Percentiles rank a stretch among this genome's conserved stretches.
phyloP scores from a whole-genome alignment of 2,329 filamentous ascomycete species.

The Bipolaris victoriae region DNA sequence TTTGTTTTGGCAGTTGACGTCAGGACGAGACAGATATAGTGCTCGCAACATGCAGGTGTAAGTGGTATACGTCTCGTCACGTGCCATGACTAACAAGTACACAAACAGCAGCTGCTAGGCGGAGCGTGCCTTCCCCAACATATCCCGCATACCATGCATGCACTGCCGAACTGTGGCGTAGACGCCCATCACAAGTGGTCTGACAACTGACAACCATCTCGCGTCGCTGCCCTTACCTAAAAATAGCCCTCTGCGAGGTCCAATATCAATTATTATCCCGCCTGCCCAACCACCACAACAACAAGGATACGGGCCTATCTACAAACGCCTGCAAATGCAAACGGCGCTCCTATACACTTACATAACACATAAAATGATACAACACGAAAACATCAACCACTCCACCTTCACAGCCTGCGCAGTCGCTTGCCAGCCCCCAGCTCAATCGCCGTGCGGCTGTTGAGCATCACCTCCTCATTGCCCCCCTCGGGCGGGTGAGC shows the following conservation, averaged over 20 bases:
- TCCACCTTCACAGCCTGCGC: slow-evolving; percentile 31
- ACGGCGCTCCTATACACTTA: slow-evolving; percentile 27
- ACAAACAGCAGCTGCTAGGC: no score
- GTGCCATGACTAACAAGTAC: not conserved
- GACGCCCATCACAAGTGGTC: not conserved
- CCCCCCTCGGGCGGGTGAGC: slow-evolving; percentile 42
- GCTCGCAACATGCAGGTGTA: not conserved
- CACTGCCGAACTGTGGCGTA: not conserved
- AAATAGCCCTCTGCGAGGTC: not conserved
- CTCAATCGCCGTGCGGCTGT: slow-evolving; percentile 49
- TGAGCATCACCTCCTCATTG: slow-evolving; percentile 38
- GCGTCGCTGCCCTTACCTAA: not conserved
- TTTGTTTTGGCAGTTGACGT: not conserved
- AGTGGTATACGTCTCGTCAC: not conserved
- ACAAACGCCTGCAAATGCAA: slow-evolving; percentile 35
- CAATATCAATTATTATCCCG: slow-evolving; percentile 4
- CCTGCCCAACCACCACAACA: slow-evolving; percentile 13
- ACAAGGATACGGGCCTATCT: not conserved
- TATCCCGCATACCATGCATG: not conserved
- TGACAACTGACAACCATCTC: not conserved
- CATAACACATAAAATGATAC: slow-evolving; percentile 26
- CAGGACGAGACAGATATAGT: not conserved
- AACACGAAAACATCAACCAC: slow-evolving; percentile 18
- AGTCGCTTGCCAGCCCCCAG: slow-evolving; percentile 45
- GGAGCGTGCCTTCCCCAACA: no score